Conservation (phyloP, 148 eudicot species). For the Talinum fruticosum region DNA sequence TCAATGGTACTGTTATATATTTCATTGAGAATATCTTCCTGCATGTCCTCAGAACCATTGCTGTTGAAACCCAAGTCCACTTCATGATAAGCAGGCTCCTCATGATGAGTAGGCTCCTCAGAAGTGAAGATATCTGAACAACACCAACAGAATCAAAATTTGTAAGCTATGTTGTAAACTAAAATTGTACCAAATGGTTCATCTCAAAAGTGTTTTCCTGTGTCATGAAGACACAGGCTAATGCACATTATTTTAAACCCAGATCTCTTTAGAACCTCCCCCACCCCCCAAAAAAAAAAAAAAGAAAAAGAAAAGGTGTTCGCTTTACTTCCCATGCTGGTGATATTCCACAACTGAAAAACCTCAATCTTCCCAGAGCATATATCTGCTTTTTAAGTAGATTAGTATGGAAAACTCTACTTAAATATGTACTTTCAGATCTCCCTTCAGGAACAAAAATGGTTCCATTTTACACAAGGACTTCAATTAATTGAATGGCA, state of each 20-base stretch:
- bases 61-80: slow-evolving; percentile 33
- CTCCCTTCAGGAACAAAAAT: not conserved
- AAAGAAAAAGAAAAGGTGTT: too few relatives aligned
- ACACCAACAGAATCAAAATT: not conserved
- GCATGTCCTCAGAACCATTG: slow-evolving; percentile 38
- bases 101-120: slow-evolving; percentile 37
- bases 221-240: not conserved
- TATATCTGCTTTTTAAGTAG: not conserved
- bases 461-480: not conserved
- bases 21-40: slow-evolving; percentile 52
- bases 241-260: not conserved
- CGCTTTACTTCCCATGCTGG: not conserved
- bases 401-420: not conserved
- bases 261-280: not conserved
- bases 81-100: slow-evolving; percentile 32
- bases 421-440: not conserved
- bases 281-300: not conserved
- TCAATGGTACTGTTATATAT: slow-evolving; percentile 39
- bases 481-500: not conserved
- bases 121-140: slow-evolving; percentile 35
- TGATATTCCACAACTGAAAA: not conserved
- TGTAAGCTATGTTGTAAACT: not conserved
- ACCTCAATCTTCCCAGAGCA: not conserved
- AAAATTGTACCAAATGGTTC: not conserved
- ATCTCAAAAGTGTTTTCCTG: not conserved